These are phyloP conservation scores for Arabidopsis thaliana DNA, from an alignment of 345 rosid genomes.

Conservation along the genomic window TAIR10.1 NC_003070.9:11438501-11439000, in stretches of 20 bases:
- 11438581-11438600: neutral
- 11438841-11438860: slow-evolving; percentile 48
- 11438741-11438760: slow-evolving; percentile 18
- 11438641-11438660: slow-evolving; percentile 23
- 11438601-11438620: neutral
- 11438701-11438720: slow-evolving; percentile 5
- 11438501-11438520: neutral
- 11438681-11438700: neutral
- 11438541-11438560: slow-evolving; percentile 8
- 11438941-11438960: slow-evolving; percentile 72
- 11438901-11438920: slow-evolving; percentile 32
- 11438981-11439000: slow-evolving; percentile 81
- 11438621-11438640: slow-evolving; percentile 17
- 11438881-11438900: slow-evolving; percentile 11
- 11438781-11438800: slow-evolving; percentile 77
- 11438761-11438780: slow-evolving; percentile 56
- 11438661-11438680: slow-evolving; percentile 18
- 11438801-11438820: slow-evolving; percentile 80
- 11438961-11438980: slow-evolving; percentile 57
- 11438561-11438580: neutral
- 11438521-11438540: neutral
- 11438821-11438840: slow-evolving; percentile 84
- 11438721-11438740: neutral
- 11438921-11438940: slow-evolving; percentile 66
- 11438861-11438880: slow-evolving; percentile 18